Evolutionary conservation across 192 early-diverging fungal species (phyloP).

Genomic region (Umbelopsis sp.): DNA sequence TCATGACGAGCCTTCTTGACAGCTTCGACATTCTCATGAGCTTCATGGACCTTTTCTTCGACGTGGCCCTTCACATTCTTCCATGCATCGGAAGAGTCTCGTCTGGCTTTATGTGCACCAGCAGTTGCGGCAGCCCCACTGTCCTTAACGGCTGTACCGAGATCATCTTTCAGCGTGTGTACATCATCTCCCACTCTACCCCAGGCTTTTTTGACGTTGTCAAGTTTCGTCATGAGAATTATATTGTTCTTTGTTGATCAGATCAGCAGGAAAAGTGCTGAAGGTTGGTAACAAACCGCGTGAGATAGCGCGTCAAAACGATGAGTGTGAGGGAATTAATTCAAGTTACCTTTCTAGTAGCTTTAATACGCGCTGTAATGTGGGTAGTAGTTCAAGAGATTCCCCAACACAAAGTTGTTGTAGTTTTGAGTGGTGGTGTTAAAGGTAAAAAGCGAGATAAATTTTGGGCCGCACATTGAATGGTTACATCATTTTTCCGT

Average conservation of each 20-base stretch:
- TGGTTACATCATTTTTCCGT: conserved; percentile 12
- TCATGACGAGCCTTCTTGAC: neutral
- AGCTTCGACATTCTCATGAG: conserved; percentile 3
- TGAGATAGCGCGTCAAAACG: conserved; percentile 9
- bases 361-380: conserved; percentile 1
- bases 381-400: neutral
- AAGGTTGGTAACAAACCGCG: neutral
- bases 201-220: conserved; percentile 11
- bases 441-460: neutral
- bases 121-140: neutral
- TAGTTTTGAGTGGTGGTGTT: neutral
- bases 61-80: neutral
- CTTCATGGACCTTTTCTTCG: neutral
- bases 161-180: neutral
- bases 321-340: neutral
- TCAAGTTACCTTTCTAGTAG: conserved; percentile 13
- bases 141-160: conserved; percentile 2
- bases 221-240: conserved; percentile 7
- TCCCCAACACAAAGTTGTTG: neutral
- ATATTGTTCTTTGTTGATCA: neutral
- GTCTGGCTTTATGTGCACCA: neutral
- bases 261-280: neutral
- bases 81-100: conserved; percentile 6
- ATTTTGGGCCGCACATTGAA: neutral
- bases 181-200: conserved; percentile 2